These are phyloP conservation scores for Balakata baccata DNA, from an alignment of 345 rosid species.

Conservation along the genomic window DNA sequence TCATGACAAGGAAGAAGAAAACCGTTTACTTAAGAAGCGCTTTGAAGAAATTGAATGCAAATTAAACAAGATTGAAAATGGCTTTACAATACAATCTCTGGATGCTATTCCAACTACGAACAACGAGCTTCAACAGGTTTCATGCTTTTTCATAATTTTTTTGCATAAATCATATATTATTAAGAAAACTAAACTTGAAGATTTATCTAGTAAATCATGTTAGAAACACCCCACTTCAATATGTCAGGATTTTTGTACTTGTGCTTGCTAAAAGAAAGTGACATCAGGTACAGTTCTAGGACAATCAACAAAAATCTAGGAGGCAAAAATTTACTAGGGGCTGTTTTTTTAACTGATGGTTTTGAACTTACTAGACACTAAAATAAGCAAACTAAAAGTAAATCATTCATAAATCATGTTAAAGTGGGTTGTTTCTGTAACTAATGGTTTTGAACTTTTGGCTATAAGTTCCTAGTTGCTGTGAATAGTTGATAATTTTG, in stretches of 20 bases:
- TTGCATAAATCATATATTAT: too few species aligned
- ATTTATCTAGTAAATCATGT: too few species aligned
- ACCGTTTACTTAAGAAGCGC: neutral
- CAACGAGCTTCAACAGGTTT: neutral
- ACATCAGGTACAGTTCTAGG: slow-evolving; percentile 98
- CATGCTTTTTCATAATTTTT: neutral
- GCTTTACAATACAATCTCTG: neutral
- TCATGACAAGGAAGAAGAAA: neutral
- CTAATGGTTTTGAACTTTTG: too few species aligned
- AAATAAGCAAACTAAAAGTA: slow-evolving; percentile 1
- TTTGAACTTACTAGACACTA: too few species aligned
- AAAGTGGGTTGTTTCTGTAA: too few species aligned
- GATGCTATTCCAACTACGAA: neutral
- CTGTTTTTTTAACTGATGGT: too few species aligned
- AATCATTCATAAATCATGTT: too few species aligned
- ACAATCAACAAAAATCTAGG: slow-evolving; percentile 94
- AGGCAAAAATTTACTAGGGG: too few species aligned
- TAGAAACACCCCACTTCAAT: too few species aligned
- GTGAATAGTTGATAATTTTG: too few species aligned
- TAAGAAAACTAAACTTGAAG: too few species aligned
- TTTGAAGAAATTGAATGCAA: neutral
- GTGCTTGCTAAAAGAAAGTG: slow-evolving; percentile 83
- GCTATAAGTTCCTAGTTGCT: too few species aligned
- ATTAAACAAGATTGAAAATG: neutral
- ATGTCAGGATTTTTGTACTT: slow-evolving; percentile 95